Percentiles rank a stretch among this genome's conserved stretches.
These are phyloP conservation scores for Fragaria iinumae DNA, from an alignment of 306 rosid species.

Conservation along the genomic window DNA sequence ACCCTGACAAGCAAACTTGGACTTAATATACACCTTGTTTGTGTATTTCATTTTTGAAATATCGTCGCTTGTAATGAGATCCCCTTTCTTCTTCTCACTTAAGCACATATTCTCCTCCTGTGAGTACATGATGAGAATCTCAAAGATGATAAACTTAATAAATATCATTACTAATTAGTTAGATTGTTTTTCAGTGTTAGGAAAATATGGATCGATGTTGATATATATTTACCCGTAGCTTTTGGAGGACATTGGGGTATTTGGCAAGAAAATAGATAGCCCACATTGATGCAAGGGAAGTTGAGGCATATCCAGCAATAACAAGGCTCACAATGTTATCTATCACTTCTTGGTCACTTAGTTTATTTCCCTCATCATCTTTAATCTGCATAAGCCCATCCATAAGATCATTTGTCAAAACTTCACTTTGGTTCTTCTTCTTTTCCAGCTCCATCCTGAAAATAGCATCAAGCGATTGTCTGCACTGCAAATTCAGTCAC, in stretches of 20 bases:
- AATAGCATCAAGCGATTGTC: conserved; percentile 35
- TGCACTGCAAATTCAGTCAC: conserved; percentile 24
- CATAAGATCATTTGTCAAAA: conserved; percentile 33
- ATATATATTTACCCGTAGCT: conserved; percentile 29
- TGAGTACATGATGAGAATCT: no score
- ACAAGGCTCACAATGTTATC: conserved; percentile 45
- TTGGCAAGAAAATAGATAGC: conserved; percentile 40
- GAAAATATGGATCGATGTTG: background rate
- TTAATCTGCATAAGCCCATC: conserved; percentile 45
- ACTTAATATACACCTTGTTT: conserved; percentile 23
- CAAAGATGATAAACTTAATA: no score
- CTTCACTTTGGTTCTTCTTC: conserved; percentile 21
- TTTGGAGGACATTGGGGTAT: conserved; percentile 36
- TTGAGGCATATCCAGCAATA: conserved; percentile 33
- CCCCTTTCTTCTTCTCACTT: conserved; percentile 8
- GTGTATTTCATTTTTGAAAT: conserved; percentile 36
- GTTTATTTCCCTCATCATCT: conserved; percentile 34
- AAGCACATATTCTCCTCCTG: no score
- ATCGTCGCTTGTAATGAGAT: conserved; percentile 34
- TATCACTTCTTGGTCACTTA: conserved; percentile 38
- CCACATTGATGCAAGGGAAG: conserved; percentile 36
- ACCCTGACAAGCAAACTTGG: background rate
- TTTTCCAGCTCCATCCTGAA: conserved; percentile 37
- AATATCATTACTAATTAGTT: no score
- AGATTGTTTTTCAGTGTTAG: no score